These are phyloP conservation scores for Candida montana DNA, from an alignment of 805 yeast genomes.

Conservation along the genomic window DNA sequence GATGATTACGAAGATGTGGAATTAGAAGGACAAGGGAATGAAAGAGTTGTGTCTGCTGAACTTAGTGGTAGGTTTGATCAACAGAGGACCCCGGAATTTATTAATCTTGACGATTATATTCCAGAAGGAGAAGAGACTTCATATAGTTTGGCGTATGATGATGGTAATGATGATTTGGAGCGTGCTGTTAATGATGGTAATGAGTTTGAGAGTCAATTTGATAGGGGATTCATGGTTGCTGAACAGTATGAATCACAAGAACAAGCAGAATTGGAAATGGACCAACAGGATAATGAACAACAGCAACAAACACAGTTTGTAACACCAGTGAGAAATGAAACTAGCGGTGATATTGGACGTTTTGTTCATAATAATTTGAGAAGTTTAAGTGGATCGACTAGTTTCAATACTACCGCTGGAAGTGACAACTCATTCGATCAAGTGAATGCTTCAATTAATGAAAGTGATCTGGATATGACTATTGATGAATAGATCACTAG, in stretches of 20 bases:
- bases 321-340: slow-evolving; percentile 11
- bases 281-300: not conserved
- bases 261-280: slow-evolving; percentile 2
- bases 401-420: slow-evolving; percentile 1
- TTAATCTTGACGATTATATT: slow-evolving; percentile 39
- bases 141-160: slow-evolving; percentile 30
- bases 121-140: slow-evolving; percentile 36
- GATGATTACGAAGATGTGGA: not conserved
- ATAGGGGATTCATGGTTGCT: slow-evolving; percentile 22
- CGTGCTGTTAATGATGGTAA: slow-evolving; percentile 10
- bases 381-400: slow-evolving; percentile 6
- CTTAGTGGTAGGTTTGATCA: too few species aligned
- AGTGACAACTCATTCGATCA: slow-evolving; percentile 12
- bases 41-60: slow-evolving; percentile 5
- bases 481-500: slow-evolving; percentile 28
- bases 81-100: slow-evolving; percentile 6
- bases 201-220: slow-evolving; percentile 22
- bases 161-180: slow-evolving; percentile 29
- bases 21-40: not conserved
- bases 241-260: slow-evolving; percentile 23
- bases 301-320: slow-evolving; percentile 10
- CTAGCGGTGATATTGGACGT: slow-evolving; percentile 2
- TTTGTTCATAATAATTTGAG: slow-evolving; percentile 5
- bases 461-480: slow-evolving; percentile 39
- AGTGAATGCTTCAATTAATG: slow-evolving; percentile 27